A percentile compares a stretch with the other conserved stretches of the same genome.
Conservation (phyloP, 2,329 filamentous ascomycete species). For the Aspergillus persii region DNA sequence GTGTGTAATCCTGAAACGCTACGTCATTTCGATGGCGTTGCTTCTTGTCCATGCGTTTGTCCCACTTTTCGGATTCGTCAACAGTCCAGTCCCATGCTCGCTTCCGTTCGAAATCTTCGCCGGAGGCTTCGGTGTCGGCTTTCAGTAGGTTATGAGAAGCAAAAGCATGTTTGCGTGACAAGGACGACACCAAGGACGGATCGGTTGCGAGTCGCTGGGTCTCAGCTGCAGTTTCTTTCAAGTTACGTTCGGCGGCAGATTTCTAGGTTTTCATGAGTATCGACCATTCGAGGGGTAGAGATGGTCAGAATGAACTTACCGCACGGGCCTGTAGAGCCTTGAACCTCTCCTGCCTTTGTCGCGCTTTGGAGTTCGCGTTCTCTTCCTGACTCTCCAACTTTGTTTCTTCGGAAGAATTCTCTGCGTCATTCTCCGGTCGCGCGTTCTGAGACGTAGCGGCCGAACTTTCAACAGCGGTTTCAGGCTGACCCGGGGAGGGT, state of each 20-base stretch:
- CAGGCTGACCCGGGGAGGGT: constrained; percentile 8
- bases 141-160: constrained; percentile 92
- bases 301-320: constrained; percentile 33
- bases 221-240: constrained; percentile 81
- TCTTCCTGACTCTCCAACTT: constrained; percentile 15
- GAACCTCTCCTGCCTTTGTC: constrained; percentile 76
- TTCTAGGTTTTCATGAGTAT: constrained; percentile 35
- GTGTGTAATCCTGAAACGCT: constrained; percentile 83
- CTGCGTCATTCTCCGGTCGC: background rate
- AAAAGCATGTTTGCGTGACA: constrained; percentile 83
- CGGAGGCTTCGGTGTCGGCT: constrained; percentile 78
- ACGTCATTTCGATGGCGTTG: constrained; percentile 76
- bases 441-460: background rate
- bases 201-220: constrained; percentile 76
- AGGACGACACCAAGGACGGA: constrained; percentile 69
- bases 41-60: constrained; percentile 85
- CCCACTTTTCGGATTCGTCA: constrained; percentile 92
- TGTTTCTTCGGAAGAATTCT: constrained; percentile 4
- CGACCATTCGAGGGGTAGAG: background rate
- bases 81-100: constrained; percentile 98
- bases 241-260: constrained; percentile 55
- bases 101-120: constrained; percentile 95
- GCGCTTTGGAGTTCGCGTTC: constrained; percentile 31
- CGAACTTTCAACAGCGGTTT: constrained; percentile 1
- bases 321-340: constrained; percentile 81